phyloP scores from a whole-genome alignment of 352 stramenopile species.

The Pilasporangium apinafurcum region DNA sequence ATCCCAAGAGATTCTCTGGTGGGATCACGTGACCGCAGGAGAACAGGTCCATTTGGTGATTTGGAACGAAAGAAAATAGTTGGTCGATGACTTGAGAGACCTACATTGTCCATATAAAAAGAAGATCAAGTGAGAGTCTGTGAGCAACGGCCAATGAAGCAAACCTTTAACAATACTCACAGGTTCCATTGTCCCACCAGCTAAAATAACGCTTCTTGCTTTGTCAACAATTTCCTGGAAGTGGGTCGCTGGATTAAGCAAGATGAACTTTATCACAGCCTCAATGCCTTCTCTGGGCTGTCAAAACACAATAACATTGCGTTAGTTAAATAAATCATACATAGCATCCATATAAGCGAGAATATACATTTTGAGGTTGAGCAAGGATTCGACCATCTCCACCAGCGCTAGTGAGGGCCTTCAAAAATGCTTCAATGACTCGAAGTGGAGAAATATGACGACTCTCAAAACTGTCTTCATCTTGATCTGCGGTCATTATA shows the following conservation, averaged over 20 bases:
- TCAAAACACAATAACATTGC: conserved; percentile 2
- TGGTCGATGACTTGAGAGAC: conserved; percentile 92
- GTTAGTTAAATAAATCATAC: background rate
- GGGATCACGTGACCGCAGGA: conserved; percentile 98
- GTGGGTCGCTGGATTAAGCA: conserved; percentile 92
- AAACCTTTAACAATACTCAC: conserved; percentile 19
- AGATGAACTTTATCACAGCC: conserved; percentile 89
- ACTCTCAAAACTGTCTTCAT: conserved; percentile 52
- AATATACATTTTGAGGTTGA: conserved; percentile 51
- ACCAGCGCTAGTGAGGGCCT: conserved; percentile 62
- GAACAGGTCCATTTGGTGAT: conserved; percentile 89
- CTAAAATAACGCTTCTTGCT: conserved; percentile 93
- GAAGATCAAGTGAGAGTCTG: background rate
- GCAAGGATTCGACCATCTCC: conserved; percentile 69
- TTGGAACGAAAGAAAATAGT: conserved; percentile 85
- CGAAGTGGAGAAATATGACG: conserved; percentile 79
- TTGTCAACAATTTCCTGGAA: conserved; percentile 95
- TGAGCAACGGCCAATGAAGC: background rate
- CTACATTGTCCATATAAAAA: conserved; percentile 15
- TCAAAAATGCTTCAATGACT: conserved; percentile 68
- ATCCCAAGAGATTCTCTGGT: conserved; percentile 84
- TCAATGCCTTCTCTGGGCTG: conserved; percentile 43
- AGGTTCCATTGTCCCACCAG: conserved; percentile 97
- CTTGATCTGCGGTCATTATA: conserved; percentile 5
- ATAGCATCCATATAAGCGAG: background rate